Conservation (phyloP, 805 yeast species). For the Barnettozyma wickerhamii region DNA sequence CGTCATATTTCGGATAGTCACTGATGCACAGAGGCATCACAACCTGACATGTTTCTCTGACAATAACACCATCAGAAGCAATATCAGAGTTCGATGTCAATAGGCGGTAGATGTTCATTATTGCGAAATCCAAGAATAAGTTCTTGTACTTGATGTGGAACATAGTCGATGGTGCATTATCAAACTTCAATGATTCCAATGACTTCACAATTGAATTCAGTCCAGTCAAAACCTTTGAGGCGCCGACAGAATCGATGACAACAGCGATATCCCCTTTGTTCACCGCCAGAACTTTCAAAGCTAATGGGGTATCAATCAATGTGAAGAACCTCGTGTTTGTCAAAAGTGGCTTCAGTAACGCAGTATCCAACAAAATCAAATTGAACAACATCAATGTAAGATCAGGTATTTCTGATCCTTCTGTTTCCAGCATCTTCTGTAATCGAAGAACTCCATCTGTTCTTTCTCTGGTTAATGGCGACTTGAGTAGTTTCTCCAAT, state of each 20-base stretch:
- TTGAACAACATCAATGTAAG: conserved; percentile 18
- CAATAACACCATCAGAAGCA: conserved; percentile 2
- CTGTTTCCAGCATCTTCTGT: conserved; percentile 2
- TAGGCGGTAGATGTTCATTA: conserved; percentile 19
- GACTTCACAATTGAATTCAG: conserved; percentile 17
- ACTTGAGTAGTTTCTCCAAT: conserved; percentile 14
- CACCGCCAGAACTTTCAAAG: conserved; percentile 30
- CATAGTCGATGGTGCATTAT: conserved; percentile 23
- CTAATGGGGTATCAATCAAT: conserved; percentile 23
- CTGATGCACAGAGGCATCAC: conserved; percentile 24
- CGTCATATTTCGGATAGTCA: conserved; percentile 25
- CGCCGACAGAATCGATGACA: conserved; percentile 14
- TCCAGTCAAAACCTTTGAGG: conserved; percentile 12
- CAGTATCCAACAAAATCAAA: conserved; percentile 25
- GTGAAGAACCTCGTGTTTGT: conserved; percentile 24
- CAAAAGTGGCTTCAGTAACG: conserved; percentile 28
- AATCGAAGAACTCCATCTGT: conserved; percentile 20
- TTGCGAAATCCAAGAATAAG: conserved; percentile 16
- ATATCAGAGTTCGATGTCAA: conserved; percentile 14
- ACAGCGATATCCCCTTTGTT: conserved; percentile 22
- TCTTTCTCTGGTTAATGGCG: conserved; percentile 24
- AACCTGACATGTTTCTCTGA: conserved; percentile 10
- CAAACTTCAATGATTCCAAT: conserved; percentile 19
- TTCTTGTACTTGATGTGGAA: conserved; percentile 23
- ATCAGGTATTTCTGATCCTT: conserved; percentile 6